These are phyloP conservation scores for Fusarium aywerte DNA, from an alignment of 2,329 filamentous ascomycete genomes.

Conservation along the genomic window DNA sequence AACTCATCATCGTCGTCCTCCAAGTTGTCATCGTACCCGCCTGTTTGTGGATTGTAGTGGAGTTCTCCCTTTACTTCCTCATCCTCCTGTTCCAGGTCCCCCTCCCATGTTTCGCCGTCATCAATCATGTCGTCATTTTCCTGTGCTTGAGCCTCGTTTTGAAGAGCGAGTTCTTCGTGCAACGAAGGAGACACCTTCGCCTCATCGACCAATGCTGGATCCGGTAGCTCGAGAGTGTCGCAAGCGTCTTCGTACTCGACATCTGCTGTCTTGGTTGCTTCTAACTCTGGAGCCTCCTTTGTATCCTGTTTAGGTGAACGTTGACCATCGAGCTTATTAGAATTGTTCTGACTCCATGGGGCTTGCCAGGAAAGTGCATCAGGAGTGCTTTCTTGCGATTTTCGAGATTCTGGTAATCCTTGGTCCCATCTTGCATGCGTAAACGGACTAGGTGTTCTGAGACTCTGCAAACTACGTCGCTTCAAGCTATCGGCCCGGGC, in stretches of 20 bases:
- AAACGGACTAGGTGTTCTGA: slow-evolving; percentile 82
- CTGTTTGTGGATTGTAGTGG: slow-evolving; percentile 33
- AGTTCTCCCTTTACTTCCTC: slow-evolving; percentile 36
- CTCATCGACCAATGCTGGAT: not conserved
- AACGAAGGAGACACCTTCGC: not conserved
- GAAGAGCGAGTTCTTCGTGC: slow-evolving; percentile 30
- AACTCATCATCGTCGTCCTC: slow-evolving; percentile 49
- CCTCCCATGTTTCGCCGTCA: slow-evolving; percentile 29
- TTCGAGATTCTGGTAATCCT: slow-evolving; percentile 41
- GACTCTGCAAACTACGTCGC: slow-evolving; percentile 78
- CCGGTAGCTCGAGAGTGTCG: not conserved
- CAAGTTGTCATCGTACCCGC: slow-evolving; percentile 40
- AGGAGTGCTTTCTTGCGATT: slow-evolving; percentile 31
- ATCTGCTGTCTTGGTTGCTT: slow-evolving; percentile 21
- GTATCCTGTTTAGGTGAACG: not conserved
- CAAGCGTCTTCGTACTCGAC: slow-evolving; percentile 14
- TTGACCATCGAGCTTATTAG: slow-evolving; percentile 20
- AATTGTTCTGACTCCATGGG: slow-evolving; percentile 24
- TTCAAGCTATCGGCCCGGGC: slow-evolving; percentile 82
- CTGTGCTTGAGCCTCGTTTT: slow-evolving; percentile 8
- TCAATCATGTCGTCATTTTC: slow-evolving; percentile 51
- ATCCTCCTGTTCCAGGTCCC: slow-evolving; percentile 14
- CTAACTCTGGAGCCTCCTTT: slow-evolving; percentile 8
- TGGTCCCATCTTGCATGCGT: slow-evolving; percentile 68
- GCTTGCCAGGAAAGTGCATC: slow-evolving; percentile 37